Conservation (phyloP, 306 rosid species). For the Cucurbita moschata region DNA sequence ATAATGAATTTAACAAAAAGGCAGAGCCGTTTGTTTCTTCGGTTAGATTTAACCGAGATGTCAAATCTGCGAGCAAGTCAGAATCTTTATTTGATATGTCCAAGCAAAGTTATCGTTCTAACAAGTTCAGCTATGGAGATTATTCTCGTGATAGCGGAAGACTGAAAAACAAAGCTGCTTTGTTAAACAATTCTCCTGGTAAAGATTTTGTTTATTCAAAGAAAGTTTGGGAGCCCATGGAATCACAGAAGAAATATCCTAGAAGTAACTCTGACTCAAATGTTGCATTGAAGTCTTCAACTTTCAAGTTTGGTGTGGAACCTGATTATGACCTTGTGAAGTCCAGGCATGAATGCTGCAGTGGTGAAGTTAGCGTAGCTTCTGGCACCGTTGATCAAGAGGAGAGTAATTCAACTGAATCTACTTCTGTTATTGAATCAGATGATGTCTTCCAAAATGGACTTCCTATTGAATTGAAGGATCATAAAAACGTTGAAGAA, state of each 20-base stretch:
- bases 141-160: slow-evolving; percentile 54
- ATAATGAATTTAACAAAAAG: slow-evolving; percentile 48
- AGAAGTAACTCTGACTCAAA: slow-evolving; percentile 62
- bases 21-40: slow-evolving; percentile 48
- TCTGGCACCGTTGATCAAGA: slow-evolving; percentile 27
- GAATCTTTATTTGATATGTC: slow-evolving; percentile 49
- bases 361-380: slow-evolving; percentile 18
- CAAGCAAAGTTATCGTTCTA: slow-evolving; percentile 54
- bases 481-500: slow-evolving; percentile 27
- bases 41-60: slow-evolving; percentile 38
- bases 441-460: slow-evolving; percentile 30
- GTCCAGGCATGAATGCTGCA: slow-evolving; percentile 19
- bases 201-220: slow-evolving; percentile 55
- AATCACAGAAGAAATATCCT: slow-evolving; percentile 59
- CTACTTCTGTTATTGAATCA: slow-evolving; percentile 20
- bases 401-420: slow-evolving; percentile 33
- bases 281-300: slow-evolving; percentile 33
- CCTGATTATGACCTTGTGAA: slow-evolving; percentile 25
- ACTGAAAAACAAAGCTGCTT: slow-evolving; percentile 44
- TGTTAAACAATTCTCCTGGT: slow-evolving; percentile 35
- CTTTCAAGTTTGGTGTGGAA: slow-evolving; percentile 25
- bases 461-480: slow-evolving; percentile 22
- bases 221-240: slow-evolving; percentile 91
- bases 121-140: slow-evolving; percentile 42
- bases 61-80: slow-evolving; percentile 33